Evolutionary conservation across 1,139 yeast genomes (phyloP), one percentile per base, ranked within the genome.

Genomic region (Hemisphaericaspora lyxosophila): DNA sequence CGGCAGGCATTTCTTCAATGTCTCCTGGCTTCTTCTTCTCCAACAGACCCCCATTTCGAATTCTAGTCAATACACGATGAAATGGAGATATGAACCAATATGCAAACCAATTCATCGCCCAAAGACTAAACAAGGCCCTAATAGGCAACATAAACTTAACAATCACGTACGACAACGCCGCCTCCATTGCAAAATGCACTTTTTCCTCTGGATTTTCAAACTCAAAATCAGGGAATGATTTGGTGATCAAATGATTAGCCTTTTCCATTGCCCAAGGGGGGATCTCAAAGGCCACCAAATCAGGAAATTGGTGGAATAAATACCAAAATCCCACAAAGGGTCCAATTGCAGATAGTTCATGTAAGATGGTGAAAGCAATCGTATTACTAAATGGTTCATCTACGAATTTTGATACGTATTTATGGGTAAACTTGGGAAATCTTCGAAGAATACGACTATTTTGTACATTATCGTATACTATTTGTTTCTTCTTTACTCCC

Each of bases 161-260:
- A 8, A 85, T 63, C 2, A 87, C 89, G 54, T 85, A 90, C 0
- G 97, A 83, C 34, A 87, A 78, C 0, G 96, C 95, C n/a, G 97
- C 97, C 40, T 89, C 90, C 49, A 80, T 64, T 2, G 87, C 69
- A 24, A 84, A 61, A 33, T 64, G 65, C 24, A 84, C 70, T 50
- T 84, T 82, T 24, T 76, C 80, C 40, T 67, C 73, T 26, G 78
- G 53, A 29, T 73, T 60, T 31, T 59, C 48, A 18, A 58, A 38
- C 47, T 67, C 58, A 47, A 72, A 67, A 17, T 53, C 54, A 19
- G 53, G 53, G 50, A 70, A 41, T 9, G 67, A 69, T 25, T 67
- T 66, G 44, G 81, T 81, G 38, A 85, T 77, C 33, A 80, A 72
- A 31, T 70, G 73, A 0, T 77, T 67, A 0, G 92, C 90, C 46